These are phyloP conservation scores for Tetracentron sinense DNA, from an alignment of 164 flowering plant genomes.

Conservation along the genomic window DNA sequence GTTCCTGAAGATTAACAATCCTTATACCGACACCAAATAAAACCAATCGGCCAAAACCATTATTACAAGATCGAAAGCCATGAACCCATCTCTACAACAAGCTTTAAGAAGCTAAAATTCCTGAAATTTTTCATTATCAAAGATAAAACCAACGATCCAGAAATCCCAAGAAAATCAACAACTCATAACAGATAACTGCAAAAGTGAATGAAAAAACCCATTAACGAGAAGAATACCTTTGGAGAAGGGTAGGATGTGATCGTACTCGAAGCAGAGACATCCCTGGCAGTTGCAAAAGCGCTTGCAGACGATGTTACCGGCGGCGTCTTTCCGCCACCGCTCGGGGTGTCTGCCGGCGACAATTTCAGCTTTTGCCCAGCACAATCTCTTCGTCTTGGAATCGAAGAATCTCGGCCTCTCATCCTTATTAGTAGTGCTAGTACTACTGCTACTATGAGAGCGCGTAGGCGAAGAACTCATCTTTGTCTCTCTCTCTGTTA, in stretches of 20 bases:
- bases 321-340: constrained; percentile 93
- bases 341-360: constrained; percentile 90
- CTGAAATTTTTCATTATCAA: too few species aligned
- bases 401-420: constrained; percentile 81
- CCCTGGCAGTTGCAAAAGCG: constrained; percentile 90
- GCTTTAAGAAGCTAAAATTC: too few species aligned
- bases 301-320: constrained; percentile 94
- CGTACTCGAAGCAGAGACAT: constrained; percentile 96
- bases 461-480: constrained; percentile 10
- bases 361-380: constrained; percentile 76
- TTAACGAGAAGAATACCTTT: constrained; percentile 49
- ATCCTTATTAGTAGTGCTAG: constrained; percentile 19
- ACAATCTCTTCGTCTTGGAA: constrained; percentile 47
- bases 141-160: too few species aligned
- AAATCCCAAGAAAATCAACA: not conserved
- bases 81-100: too few species aligned
- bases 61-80: too few species aligned
- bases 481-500: too few species aligned
- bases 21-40: too few species aligned
- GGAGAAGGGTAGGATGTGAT: constrained; percentile 92
- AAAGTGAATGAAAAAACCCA: not conserved
- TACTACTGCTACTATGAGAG: not conserved
- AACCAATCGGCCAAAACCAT: too few species aligned
- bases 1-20: too few species aligned
- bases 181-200: not conserved